phyloP scores from a whole-genome alignment of 208 protist species.

The Leishmania martiniquensis region DNA sequence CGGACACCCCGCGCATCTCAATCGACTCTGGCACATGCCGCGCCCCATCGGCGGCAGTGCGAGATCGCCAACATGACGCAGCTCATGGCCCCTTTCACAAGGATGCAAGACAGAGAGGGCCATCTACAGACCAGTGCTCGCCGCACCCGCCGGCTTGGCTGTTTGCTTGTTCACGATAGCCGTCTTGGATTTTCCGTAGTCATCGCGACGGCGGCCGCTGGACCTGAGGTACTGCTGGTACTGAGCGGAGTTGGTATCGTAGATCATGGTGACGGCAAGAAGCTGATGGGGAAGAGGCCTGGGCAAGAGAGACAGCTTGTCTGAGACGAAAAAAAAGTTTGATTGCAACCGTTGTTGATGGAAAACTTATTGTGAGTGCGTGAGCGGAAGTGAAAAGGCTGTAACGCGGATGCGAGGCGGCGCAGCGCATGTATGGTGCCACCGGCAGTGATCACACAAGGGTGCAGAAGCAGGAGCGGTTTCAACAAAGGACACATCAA shows the following conservation, averaged over 20 bases:
- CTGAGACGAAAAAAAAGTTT: no score
- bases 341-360: no score
- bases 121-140: slow-evolving; percentile 88
- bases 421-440: not conserved
- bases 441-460: not conserved
- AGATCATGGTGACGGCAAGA: slow-evolving; percentile 78
- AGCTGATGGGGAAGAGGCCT: not conserved
- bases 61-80: not conserved
- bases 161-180: slow-evolving; percentile 78
- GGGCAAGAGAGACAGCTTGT: not conserved
- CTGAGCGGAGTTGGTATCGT: slow-evolving; percentile 91
- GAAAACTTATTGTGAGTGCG: not conserved
- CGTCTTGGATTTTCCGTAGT: slow-evolving; percentile 80
- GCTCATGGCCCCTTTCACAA: not conserved
- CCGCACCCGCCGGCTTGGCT: slow-evolving; percentile 82
- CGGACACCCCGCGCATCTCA: not conserved
- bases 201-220: slow-evolving; percentile 89
- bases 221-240: slow-evolving; percentile 95
- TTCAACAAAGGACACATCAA: no score
- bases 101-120: not conserved
- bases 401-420: not conserved
- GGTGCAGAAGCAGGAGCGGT: not conserved
- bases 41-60: not conserved
- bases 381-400: not conserved
- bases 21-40: not conserved